Base-by-base conservation (phyloP, 148 eudicot genomes). In the Talinum fruticosum region DNA sequence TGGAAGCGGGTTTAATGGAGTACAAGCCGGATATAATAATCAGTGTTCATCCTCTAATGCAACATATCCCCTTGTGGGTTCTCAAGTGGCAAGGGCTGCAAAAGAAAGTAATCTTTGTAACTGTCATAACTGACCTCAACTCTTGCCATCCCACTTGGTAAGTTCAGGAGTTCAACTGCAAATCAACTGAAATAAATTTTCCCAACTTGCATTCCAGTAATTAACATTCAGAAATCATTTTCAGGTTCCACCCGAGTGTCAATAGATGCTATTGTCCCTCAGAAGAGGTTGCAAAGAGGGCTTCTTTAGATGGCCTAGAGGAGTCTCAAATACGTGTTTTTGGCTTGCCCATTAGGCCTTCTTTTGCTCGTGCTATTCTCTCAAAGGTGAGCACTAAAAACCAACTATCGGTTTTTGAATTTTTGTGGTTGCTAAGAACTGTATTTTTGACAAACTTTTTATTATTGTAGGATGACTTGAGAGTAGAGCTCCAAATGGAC, bases 71-170 rank as follows among this genome's bases (percentile, higher is more conserved):
- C 45, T 76, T 93, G 77, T 91, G 94, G 99, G 97, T 96, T 78
- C 96, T 96, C 36, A 96, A 93, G 80, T 96, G 99, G 99, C 99
- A 93, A 87, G 94, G 97, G 53, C 89, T 96, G 30, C 97, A 93
- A 74, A 93, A 93, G 84, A 96, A 93, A 87, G 97, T 96, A 14
- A 80, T 93, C 29, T 96, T 96, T 74, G 99, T 93, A n/a, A 93
- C 99, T 0, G 97, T 96, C 61, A 96, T 96, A 70, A 96, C 99
- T 10, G 99, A 96, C 79, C 92, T 96, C 78, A 91, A 87, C 74
- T 91, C 99, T 49, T 96, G 99, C 85, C 99, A 96, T 83, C 90
- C 88, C 1, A 96, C 99, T 71, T 96, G 99, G 99, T 94, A 62
- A 91, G 83, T 74, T 64, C 13, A 24, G 41, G 4, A 49, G 57